phyloP scores from a whole-genome alignment of 164 flowering plant species.

The Tetracentron sinense region DNA sequence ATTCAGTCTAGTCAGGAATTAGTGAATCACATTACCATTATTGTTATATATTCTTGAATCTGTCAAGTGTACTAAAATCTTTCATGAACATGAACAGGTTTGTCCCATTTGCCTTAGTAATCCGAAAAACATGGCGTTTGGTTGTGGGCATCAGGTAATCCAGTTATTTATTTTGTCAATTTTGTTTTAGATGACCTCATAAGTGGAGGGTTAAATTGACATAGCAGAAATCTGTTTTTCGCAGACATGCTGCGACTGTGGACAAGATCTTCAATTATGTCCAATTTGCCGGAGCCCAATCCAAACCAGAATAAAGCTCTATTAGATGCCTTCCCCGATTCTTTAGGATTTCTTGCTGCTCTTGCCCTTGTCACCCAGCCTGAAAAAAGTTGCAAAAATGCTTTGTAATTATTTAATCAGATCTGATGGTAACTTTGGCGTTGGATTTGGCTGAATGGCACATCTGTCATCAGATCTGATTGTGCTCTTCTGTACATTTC shows the following conservation, averaged over 20 bases:
- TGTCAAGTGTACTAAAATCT: too few relatives aligned
- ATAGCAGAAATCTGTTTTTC: background rate
- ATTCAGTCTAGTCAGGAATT: too few relatives aligned
- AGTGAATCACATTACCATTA: too few relatives aligned
- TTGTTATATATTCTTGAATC: background rate
- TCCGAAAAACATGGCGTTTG: constrained; percentile 55
- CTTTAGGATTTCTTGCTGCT: background rate
- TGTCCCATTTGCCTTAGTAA: constrained; percentile 60
- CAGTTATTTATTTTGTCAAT: background rate
- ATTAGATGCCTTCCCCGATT: constrained; percentile 7
- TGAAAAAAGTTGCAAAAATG: too few relatives aligned
- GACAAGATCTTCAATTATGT: constrained; percentile 38
- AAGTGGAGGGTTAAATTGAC: background rate
- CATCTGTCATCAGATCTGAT: too few relatives aligned
- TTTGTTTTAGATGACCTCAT: background rate
- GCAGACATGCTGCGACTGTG: constrained; percentile 67
- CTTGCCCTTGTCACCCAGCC: too few relatives aligned
- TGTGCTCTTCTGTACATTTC: too few relatives aligned
- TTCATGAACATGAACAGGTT: too few relatives aligned
- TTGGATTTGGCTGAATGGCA: too few relatives aligned
- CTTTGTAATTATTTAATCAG: too few relatives aligned
- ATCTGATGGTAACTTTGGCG: too few relatives aligned
- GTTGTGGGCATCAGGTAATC: constrained; percentile 63
- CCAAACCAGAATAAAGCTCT: constrained; percentile 51
- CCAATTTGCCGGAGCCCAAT: constrained; percentile 50